These are phyloP conservation scores for Lumnitzera racemosa DNA, from an alignment of 345 rosid species.

Conservation along the genomic window DNA sequence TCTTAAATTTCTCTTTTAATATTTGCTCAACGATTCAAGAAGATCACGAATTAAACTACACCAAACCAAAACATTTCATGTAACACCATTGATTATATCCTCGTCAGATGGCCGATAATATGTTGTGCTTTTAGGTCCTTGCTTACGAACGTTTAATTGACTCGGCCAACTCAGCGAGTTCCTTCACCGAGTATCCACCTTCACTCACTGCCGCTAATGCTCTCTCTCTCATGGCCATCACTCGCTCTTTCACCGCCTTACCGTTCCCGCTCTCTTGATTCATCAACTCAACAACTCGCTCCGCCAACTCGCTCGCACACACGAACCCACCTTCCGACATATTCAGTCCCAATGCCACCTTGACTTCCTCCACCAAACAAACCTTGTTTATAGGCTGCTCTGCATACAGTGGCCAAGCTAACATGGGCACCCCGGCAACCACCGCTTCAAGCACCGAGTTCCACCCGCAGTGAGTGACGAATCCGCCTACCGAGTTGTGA, in stretches of 20 bases:
- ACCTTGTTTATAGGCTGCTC: conserved; percentile 15
- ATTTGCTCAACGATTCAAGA: too few relatives aligned
- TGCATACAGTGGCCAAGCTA: conserved; percentile 14
- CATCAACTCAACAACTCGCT: conserved; percentile 15
- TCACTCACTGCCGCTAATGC: conserved; percentile 8
- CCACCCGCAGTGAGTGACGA: conserved; percentile 26
- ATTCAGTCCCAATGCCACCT: conserved; percentile 13
- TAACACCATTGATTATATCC: too few relatives aligned
- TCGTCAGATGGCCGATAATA: too few relatives aligned
- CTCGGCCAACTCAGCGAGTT: conserved; percentile 5
- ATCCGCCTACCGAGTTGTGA: conserved; percentile 10
- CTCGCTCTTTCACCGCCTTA: conserved; percentile 7
- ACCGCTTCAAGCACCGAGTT: conserved; percentile 16
- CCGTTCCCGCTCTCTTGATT: conserved; percentile 2
- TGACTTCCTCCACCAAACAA: conserved; percentile 10
- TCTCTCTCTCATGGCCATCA: conserved; percentile 2
- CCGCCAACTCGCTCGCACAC: conserved; percentile 8
- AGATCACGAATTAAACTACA: too few relatives aligned
- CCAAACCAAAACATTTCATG: too few relatives aligned
- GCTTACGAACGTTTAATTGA: too few relatives aligned
- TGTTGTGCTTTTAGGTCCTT: too few relatives aligned
- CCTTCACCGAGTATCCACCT: conserved; percentile 3
- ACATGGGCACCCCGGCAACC: conserved; percentile 13
- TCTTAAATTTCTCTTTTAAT: too few relatives aligned
- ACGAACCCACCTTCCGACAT: conserved; percentile 7